A percentile compares a stretch with the other conserved stretches of the same genome.
Evolutionary conservation across 768 basidiomycete genomes (phyloP).

Genomic region (Trametes villosa): DNA sequence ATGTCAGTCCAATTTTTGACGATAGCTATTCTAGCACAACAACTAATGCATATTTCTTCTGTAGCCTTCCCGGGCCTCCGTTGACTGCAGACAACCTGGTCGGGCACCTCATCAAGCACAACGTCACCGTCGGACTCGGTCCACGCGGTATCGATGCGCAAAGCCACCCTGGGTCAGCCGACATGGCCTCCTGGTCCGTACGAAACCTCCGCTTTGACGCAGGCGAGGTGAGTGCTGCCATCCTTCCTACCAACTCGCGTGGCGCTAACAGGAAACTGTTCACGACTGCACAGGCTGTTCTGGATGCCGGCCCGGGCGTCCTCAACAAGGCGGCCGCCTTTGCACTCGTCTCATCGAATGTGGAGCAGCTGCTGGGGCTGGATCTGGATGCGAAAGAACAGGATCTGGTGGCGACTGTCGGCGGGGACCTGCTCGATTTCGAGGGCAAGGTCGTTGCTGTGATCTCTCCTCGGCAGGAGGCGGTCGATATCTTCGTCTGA

Average conservation of each 20-base stretch:
- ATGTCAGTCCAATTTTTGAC: slow-evolving; percentile 46
- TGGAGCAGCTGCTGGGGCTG: slow-evolving; percentile 55
- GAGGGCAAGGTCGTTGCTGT: slow-evolving; percentile 41
- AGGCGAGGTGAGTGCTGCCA: slow-evolving; percentile 48
- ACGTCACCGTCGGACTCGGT: slow-evolving; percentile 67
- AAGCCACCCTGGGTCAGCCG: background rate
- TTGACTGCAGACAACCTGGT: slow-evolving; percentile 57
- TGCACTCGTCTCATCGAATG: slow-evolving; percentile 55
- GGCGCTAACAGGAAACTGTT: background rate
- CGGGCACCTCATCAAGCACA: slow-evolving; percentile 54
- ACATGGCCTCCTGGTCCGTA: slow-evolving; percentile 32
- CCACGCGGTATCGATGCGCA: slow-evolving; percentile 31
- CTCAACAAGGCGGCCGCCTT: slow-evolving; percentile 48
- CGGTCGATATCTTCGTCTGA: slow-evolving; percentile 35
- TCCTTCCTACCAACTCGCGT: background rate
- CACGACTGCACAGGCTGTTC: background rate
- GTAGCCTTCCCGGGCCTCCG: slow-evolving; percentile 72
- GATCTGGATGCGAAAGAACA: slow-evolving; percentile 28
- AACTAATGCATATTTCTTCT: background rate
- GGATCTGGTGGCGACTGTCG: slow-evolving; percentile 38
- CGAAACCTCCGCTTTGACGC: slow-evolving; percentile 38
- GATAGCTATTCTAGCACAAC: background rate
- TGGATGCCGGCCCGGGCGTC: slow-evolving; percentile 17
- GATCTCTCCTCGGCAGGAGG: slow-evolving; percentile 35
- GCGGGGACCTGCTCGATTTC: slow-evolving; percentile 41